Evolutionary conservation across 192 early-diverging fungal species (phyloP).

Genomic region (Phlyctochytrium bullatum): DNA sequence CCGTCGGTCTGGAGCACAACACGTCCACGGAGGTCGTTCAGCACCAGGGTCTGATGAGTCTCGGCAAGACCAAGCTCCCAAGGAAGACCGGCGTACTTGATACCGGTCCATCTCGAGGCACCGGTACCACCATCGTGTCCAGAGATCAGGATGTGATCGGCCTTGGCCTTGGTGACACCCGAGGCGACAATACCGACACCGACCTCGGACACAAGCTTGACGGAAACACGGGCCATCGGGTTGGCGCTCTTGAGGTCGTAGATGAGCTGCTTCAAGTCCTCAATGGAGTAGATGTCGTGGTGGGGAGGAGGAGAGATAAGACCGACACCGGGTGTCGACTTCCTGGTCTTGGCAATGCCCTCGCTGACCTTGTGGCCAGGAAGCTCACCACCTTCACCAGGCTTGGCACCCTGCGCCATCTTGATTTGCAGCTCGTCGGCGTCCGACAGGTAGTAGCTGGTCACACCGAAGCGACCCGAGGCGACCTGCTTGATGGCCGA

Average conservation of each 20-base stretch:
- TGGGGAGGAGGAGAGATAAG: constrained; percentile 97
- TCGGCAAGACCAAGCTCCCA: constrained; percentile 99
- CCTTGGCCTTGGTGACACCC: constrained; percentile 95
- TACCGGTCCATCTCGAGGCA: constrained; percentile 93
- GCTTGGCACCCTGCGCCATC: constrained; percentile 99
- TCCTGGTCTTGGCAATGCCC: constrained; percentile 74
- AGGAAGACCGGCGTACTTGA: constrained; percentile 96
- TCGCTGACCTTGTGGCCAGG: constrained; percentile 60
- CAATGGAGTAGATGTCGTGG: constrained; percentile 99
- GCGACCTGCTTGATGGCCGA: constrained; percentile 99
- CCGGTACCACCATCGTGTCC: constrained; percentile 99
- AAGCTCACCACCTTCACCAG: constrained; percentile 94
- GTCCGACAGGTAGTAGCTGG: constrained; percentile 89
- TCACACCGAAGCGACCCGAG: constrained; percentile 97
- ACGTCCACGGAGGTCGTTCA: constrained; percentile 94
- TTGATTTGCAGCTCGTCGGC: constrained; percentile 99
- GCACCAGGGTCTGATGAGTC: constrained; percentile 97
- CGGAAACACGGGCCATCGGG: constrained; percentile 84
- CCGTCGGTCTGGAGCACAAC: constrained; percentile 98
- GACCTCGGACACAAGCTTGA: constrained; percentile 97
- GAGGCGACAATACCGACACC: constrained; percentile 97
- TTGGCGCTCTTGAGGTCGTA: constrained; percentile 97
- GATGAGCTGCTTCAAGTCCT: constrained; percentile 98
- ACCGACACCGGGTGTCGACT: constrained; percentile 93
- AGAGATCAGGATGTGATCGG: constrained; percentile 89